Percentiles rank a stretch among this genome's conserved stretches.
These are phyloP conservation scores for Thuidium tamariscinum DNA, from an alignment of 225 moss, liverwort and hornwort genomes.

Conservation along the genomic window DNA sequence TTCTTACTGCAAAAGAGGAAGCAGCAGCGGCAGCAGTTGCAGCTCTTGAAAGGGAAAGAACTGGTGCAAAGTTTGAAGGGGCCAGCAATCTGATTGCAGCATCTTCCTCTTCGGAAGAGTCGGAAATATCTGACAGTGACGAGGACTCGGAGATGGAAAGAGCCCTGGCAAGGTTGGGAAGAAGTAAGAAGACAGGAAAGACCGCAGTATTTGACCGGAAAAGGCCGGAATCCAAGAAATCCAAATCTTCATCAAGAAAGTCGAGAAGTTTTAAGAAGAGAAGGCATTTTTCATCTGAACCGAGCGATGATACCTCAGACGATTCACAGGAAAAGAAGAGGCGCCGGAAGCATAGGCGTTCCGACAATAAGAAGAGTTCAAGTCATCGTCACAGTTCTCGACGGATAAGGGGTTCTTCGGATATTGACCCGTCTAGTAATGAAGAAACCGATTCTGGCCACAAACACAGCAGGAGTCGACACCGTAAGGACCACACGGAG, in stretches of 20 bases:
- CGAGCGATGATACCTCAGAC: conserved; percentile 33
- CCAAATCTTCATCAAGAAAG: conserved; percentile 34
- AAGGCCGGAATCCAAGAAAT: conserved; percentile 27
- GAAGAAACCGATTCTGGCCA: background rate
- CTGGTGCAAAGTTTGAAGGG: conserved; percentile 42
- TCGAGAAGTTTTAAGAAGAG: conserved; percentile 28
- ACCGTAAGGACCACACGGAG: conserved; percentile 8
- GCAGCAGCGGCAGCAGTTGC: conserved; percentile 78
- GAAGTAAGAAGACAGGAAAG: conserved; percentile 37
- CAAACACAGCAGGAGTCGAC: conserved; percentile 14
- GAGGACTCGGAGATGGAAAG: conserved; percentile 93
- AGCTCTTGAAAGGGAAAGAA: conserved; percentile 66
- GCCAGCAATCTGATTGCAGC: conserved; percentile 32
- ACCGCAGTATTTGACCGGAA: conserved; percentile 1
- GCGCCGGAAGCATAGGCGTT: conserved; percentile 15
- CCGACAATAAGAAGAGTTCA: conserved; percentile 13
- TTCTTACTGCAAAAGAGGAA: conserved; percentile 90
- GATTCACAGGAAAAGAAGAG: conserved; percentile 23
- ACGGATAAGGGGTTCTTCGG: conserved; percentile 7
- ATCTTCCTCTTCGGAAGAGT: conserved; percentile 59
- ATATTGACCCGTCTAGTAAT: background rate
- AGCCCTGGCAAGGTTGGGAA: conserved; percentile 62
- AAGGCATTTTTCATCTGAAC: conserved; percentile 20
- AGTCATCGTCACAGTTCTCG: conserved; percentile 14
- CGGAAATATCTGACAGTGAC: conserved; percentile 83